Base-by-base conservation (phyloP, 2,329 filamentous ascomycete genomes). In the Knufia fluminis region DNA sequence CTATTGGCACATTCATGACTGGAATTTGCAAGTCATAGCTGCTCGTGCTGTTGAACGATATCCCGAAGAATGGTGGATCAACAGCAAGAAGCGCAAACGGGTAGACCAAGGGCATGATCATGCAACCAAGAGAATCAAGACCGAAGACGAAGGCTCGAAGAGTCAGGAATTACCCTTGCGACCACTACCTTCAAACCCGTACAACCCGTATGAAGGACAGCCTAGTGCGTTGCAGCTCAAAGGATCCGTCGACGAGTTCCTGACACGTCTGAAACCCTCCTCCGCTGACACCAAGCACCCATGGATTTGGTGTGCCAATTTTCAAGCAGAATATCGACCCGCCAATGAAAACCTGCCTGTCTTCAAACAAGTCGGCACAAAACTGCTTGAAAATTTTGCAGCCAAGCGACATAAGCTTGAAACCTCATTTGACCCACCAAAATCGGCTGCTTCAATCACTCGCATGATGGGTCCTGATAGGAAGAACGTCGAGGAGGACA, bases 221-320 rank as follows among this genome's bases (percentile, higher is more conserved):
- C 47, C 64, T 0, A 63, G 60, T 53, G 80, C 77, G 22, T 80
- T 82, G 71, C 83, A 84, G 62, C 70, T 82, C 23, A 69, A 69
- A 1, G 85, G 90, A 61, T 76, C 75, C 0, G 67, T 85, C 1
- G 65, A 77, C 6, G 73, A 76, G 1, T 94, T 94, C 58, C 66
- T 92, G 1, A 52, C 67, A 7, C 79, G 86, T 7, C 70, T 90
- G 0, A 83, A 83, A 0, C 85, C 87, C 0, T 74, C 75, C 2
- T 64, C 70, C 2, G 62, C 67, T 2, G 31, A 40, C 20, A 59
- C 59, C 0, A 57, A 67, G 0, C 71, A 75, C 2, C 75, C 76
- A 0, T 92, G 86, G 84, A 86, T 94, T 42, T 88, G 77, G 69
- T 77, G 85, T 36, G 76, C 74, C 46, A 87, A 87, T 62, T 83